Evolutionary conservation across 192 early-diverging fungal species (phyloP).

Genomic region (Gamsiella multidivaricata): DNA sequence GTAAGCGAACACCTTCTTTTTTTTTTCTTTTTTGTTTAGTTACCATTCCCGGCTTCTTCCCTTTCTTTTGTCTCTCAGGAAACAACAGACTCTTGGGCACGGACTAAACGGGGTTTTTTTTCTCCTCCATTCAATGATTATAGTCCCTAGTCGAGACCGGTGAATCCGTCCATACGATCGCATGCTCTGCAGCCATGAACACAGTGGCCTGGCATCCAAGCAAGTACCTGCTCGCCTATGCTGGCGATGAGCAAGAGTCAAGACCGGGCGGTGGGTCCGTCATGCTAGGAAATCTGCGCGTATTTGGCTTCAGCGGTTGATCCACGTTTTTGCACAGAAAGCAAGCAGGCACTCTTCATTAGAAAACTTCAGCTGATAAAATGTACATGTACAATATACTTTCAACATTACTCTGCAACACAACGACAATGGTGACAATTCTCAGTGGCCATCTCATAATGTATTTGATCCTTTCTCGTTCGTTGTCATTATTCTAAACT

Average conservation of each 20-base stretch:
- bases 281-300: constrained; percentile 61
- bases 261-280: constrained; percentile 31
- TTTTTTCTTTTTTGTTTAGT: background rate
- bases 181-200: constrained; percentile 74
- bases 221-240: constrained; percentile 81
- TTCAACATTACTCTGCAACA: too few relatives aligned
- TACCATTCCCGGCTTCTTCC: constrained; percentile 3
- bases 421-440: too few relatives aligned
- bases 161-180: constrained; percentile 75
- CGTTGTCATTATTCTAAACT: background rate
- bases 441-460: too few relatives aligned
- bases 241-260: constrained; percentile 71
- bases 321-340: too few relatives aligned
- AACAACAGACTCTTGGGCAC: too few relatives aligned
- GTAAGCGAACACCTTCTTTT: constrained; percentile 59
- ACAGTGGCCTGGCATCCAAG: constrained; percentile 84
- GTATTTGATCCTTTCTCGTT: background rate
- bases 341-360: background rate
- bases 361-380: too few relatives aligned
- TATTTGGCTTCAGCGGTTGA: constrained; percentile 57
- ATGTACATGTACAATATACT: constrained; percentile 2
- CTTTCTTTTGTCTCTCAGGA: too few relatives aligned
- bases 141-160: constrained; percentile 81
- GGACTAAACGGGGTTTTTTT: too few relatives aligned
- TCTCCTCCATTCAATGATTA: background rate